Base-by-base conservation (phyloP, 305 asterid genomes). In the Fraxinus sp. region DNA sequence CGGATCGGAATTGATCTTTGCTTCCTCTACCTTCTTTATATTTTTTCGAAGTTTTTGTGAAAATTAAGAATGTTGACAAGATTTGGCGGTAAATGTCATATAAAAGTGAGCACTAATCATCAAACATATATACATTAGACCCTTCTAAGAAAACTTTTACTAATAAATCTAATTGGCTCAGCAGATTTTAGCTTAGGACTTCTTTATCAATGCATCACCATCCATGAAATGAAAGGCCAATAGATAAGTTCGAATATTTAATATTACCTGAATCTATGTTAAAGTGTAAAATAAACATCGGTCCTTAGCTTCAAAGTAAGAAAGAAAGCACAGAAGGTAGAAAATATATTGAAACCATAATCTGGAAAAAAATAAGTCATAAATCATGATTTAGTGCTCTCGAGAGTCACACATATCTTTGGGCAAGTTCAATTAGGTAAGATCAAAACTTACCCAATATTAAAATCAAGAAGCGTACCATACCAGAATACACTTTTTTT, bases 231-330 rank as follows among this genome's bases (percentile, higher is more conserved):
- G 64, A 28, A 37, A n/a, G 79, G 46, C 80, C 26, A 26, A 10
- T 13, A 16, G 8, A 52, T 16, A 14, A 52, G 20, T 14, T 49
- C 1, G 70, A 77, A 39, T 49, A 33, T 49, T 14, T 4, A 9
- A 77, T 28, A 71, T 52, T 71, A 76, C 64, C 75, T n/a, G 71
- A 55, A 22, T 35, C 84, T 26, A 70, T 52, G 64, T 41, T 14
- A 41, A 41, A 28, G 79, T 59, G 49, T 18, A 59, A 78, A 26
- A 52, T 7, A 10, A 74, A 6, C 16, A 43, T 55, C 36, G 81
- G 75, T 84, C 68, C 84, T 83, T 83, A 70, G 83, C 89, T 86
- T 83, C 70, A 78, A 86, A 86, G 89, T 68, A 80, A 66, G n/a
- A 24, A 28, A 26, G 36, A 66, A 7, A 66, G 74, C 35, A 66